Conservation (phyloP, 495 filamentous ascomycete species). For the Hypomontagnella submonticulosa region DNA sequence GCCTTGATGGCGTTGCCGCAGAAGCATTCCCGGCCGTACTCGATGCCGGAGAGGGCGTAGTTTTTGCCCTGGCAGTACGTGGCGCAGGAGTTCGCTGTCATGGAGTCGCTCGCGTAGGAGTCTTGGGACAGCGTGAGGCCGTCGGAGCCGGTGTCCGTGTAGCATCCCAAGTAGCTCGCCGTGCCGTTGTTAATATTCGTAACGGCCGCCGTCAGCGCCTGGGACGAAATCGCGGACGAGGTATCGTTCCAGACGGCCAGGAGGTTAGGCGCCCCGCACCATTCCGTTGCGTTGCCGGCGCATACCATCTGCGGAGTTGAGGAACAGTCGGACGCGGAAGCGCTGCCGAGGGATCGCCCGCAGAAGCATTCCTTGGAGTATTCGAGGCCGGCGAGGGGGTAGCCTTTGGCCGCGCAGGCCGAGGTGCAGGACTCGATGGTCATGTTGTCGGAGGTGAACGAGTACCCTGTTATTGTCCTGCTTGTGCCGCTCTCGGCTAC, state of each 20-base stretch:
- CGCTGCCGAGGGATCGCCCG: conserved; percentile 36
- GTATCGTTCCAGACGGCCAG: conserved; percentile 55
- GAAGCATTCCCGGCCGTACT: conserved; percentile 49
- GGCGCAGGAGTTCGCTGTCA: conserved; percentile 41
- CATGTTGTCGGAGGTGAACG: conserved; percentile 40
- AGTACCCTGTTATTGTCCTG: conserved; percentile 14
- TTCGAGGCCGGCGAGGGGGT: conserved; percentile 55
- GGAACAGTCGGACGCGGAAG: conserved; percentile 39
- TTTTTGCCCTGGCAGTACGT: conserved; percentile 38
- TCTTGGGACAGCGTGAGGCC: conserved; percentile 23
- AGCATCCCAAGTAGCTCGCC: conserved; percentile 24
- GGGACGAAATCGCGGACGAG: conserved; percentile 17
- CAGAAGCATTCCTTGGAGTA: conserved; percentile 49
- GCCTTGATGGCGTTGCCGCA: conserved; percentile 44
- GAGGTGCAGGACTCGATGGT: conserved; percentile 54
- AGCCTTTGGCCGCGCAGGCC: conserved; percentile 49
- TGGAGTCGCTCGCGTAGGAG: conserved; percentile 20
- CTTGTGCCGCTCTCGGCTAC: conserved; percentile 50
- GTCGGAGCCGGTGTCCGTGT: conserved; percentile 22
- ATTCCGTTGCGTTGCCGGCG: conserved; percentile 50
- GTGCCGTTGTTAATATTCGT: conserved; percentile 33
- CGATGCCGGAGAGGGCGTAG: conserved; percentile 40
- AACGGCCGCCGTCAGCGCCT: conserved; percentile 2
- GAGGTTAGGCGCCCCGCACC: conserved; percentile 55
- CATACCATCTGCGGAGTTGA: conserved; percentile 45